Base-by-base conservation (phyloP, 352 stramenopile species). In the Plasmopara halstedii region DNA sequence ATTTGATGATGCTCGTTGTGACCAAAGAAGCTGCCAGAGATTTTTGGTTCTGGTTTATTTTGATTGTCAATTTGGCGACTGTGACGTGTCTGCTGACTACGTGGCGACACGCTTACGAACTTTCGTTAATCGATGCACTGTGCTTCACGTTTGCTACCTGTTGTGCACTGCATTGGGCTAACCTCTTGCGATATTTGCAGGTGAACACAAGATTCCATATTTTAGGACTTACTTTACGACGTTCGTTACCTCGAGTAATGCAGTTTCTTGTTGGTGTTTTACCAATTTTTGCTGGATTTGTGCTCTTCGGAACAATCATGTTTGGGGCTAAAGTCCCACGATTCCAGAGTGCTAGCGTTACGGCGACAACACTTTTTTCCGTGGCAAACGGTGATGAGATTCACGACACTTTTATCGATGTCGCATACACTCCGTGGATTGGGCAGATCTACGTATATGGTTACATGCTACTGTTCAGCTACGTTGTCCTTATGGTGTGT, bases 381-480 rank as follows among this genome's bases (percentile, higher is more conserved):
- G 69, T 95, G 8, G 75, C 85, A 2, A 95, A 95, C 39, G 83
- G 83, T 10, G 83, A 95, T 39, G 83, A 93, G 40, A 86, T 95
- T 51, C 79, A 88, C 43, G 72, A 92, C 40, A 93, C 81, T 15
- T 95, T 95, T 53, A 73, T 78, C 21, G 54, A 68, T 15, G 75
- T 90, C 9, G 58, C 72, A 21, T 83, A 76, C 42, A 83, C 73
- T 19, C 78, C 78, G 2, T 84, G 67, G 67, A 68, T 88, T 34
- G 78, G 78, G 4, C 78, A 90, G 62, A 62, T 94, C 33, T 95
- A 94, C 60, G 59, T 93, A 14, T 91, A 92, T 63, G 73, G 50
- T 38, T 94, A 91, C 72, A 74, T 94, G 43, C 80, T 88, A 20
- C 63, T 94, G 7, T 95, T 94, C 56, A 93, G 83, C 50, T 94